Evolutionary conservation across 2,329 filamentous ascomycete genomes (phyloP), one percentile per base, ranked within the genome.

Genomic region (Nemania abortiva): DNA sequence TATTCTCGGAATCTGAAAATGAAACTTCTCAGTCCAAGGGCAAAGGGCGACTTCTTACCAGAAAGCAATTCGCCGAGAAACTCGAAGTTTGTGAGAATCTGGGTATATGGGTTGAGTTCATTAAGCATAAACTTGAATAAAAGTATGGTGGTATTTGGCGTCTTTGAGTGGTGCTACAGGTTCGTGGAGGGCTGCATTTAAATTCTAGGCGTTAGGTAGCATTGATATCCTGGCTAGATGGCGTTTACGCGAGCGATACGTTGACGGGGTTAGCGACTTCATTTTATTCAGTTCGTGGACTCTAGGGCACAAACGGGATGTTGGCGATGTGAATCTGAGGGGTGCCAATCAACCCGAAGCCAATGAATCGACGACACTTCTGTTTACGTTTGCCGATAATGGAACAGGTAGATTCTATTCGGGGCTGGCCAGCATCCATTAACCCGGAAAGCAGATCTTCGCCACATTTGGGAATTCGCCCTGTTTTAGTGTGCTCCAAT

Each of bases 1-100:
- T 88, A 4, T 75, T 87, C 53, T 63, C 63, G 15, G 65, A 66
- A 2, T 39, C 57, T 4, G 68, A 58, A 42, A 57, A 29, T 34
- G 66, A 63, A 11, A 15, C 18, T 58, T 50, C 58, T 22, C 64
- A 56, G 18, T 61, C 34, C n/a, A 57, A 63, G 45, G 55, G 61
- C 34, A 66, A 61, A 15, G 67, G 65, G 3, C 72, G 66, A 60
- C 56, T 56, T 52, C 68, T 24, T 29, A 56, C 42, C 42, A 63
- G 45, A 3, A 54, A 63, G 11, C 59, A 74, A 34, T 75, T 75
- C 71, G 76, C 74, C 0, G 57, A 71, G 45, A 71, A 68, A 29
- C 74, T 78, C 3, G 76, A 78, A 63, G 69, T 63, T 0, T 70
- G 72, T 49, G 76, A 78, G 69, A 73, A 78, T 65, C 68, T 78